A percentile compares a stretch with the other conserved stretches of the same genome.
These are phyloP conservation scores for Sporothrix humicola DNA, from an alignment of 2,329 filamentous ascomycete genomes.

Conservation along the genomic window DNA sequence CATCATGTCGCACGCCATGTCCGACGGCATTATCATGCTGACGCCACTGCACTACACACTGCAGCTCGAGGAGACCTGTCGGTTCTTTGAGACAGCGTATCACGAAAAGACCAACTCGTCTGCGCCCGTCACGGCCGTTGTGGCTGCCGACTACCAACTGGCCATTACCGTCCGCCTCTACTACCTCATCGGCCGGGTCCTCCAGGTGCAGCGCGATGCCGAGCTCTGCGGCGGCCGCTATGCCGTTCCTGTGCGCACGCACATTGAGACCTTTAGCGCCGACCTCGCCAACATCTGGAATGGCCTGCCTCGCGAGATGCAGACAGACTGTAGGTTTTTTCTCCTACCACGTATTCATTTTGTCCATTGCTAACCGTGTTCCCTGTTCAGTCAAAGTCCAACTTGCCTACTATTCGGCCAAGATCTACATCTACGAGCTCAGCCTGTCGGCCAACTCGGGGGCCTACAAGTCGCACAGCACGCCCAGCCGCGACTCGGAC, in stretches of 20 bases:
- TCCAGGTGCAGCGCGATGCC: conserved; percentile 35
- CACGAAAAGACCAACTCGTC: conserved; percentile 2
- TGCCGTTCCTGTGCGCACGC: conserved; percentile 27
- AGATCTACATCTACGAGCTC: conserved; percentile 39
- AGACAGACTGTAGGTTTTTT: conserved; percentile 29
- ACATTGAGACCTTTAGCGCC: conserved; percentile 31
- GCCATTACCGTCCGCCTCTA: conserved; percentile 38
- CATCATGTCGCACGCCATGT: conserved; percentile 47
- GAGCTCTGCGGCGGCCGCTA: conserved; percentile 35
- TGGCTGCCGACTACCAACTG: conserved; percentile 33
- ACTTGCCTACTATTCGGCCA: conserved; percentile 37
- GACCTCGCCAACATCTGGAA: conserved; percentile 36
- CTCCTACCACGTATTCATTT: background rate
- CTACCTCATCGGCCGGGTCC: conserved; percentile 36
- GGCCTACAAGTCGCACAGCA: conserved; percentile 29
- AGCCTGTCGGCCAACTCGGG: conserved; percentile 33
- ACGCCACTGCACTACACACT: conserved; percentile 53
- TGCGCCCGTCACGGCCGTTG: conserved; percentile 9
- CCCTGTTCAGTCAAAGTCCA: conserved; percentile 32
- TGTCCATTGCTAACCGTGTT: background rate
- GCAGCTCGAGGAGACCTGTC: conserved; percentile 38
- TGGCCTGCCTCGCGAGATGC: conserved; percentile 27
- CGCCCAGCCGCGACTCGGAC: conserved; percentile 31
- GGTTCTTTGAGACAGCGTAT: conserved; percentile 33
- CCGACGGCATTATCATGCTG: conserved; percentile 40